These are phyloP conservation scores for Oidiodendron maius DNA, from an alignment of 495 filamentous ascomycete species.

Conservation along the genomic window DNA sequence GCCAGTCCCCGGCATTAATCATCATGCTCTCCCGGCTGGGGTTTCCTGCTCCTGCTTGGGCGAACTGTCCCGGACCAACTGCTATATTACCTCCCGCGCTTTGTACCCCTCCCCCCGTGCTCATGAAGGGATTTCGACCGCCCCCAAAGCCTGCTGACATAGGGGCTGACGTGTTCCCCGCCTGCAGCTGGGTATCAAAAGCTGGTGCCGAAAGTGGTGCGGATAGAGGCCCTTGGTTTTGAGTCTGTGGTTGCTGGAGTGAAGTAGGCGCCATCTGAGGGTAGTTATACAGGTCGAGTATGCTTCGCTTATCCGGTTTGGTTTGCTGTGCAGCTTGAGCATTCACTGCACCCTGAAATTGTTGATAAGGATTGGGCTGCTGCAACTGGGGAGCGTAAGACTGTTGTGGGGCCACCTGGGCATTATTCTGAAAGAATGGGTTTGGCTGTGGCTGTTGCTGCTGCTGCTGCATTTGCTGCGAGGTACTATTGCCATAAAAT, in stretches of 20 bases:
- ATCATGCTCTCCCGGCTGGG: constrained; percentile 88
- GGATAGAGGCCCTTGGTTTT: constrained; percentile 13
- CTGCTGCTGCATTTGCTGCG: constrained; percentile 18
- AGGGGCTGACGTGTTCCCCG: constrained; percentile 17
- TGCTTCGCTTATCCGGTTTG: constrained; percentile 67
- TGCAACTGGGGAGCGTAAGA: constrained; percentile 28
- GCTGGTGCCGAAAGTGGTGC: constrained; percentile 17
- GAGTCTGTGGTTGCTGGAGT: constrained; percentile 16
- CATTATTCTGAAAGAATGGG: constrained; percentile 19
- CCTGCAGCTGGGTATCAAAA: constrained; percentile 18
- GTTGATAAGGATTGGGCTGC: constrained; percentile 35
- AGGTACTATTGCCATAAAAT: neutral
- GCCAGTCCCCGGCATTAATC: constrained; percentile 60
- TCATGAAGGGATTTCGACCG: constrained; percentile 44
- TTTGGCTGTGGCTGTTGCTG: constrained; percentile 30
- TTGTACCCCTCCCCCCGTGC: constrained; percentile 4
- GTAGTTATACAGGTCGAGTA: constrained; percentile 81
- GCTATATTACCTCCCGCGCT: constrained; percentile 19
- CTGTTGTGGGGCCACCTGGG: constrained; percentile 40
- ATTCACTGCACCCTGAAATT: constrained; percentile 28
- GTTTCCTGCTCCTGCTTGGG: constrained; percentile 38
- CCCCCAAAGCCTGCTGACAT: constrained; percentile 19
- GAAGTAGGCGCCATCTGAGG: constrained; percentile 60
- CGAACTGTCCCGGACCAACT: constrained; percentile 13
- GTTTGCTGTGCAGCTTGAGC: constrained; percentile 19